These are phyloP conservation scores for Microdochium bolleyi DNA, from an alignment of 2,329 filamentous ascomycete genomes.

Conservation along the genomic window DNA sequence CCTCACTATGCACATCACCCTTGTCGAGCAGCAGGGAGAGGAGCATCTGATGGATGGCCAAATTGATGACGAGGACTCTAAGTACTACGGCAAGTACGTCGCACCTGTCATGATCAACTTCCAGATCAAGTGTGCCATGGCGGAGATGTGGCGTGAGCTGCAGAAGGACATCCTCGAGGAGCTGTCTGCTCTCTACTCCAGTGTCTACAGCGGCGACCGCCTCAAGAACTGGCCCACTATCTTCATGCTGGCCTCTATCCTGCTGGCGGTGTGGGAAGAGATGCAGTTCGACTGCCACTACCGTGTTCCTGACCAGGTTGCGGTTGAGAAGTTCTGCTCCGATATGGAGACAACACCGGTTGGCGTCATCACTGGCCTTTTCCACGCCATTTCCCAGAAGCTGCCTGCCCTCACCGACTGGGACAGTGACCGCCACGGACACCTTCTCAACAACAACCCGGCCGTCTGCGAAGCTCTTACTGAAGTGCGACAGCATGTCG, in stretches of 20 bases:
- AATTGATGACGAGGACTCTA: slow-evolving; percentile 79
- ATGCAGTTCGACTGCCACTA: slow-evolving; percentile 99
- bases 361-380: slow-evolving; percentile 90
- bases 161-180: slow-evolving; percentile 96
- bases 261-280: slow-evolving; percentile 93
- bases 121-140: slow-evolving; percentile 95
- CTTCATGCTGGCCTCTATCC: slow-evolving; percentile 91
- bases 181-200: slow-evolving; percentile 87
- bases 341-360: slow-evolving; percentile 97
- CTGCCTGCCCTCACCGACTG: slow-evolving; percentile 87
- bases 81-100: slow-evolving; percentile 82
- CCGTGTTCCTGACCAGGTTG: slow-evolving; percentile 74
- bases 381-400: slow-evolving; percentile 97
- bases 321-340: slow-evolving; percentile 87
- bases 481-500: slow-evolving; percentile 85
- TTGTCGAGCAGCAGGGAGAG: slow-evolving; percentile 82
- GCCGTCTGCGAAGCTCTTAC: slow-evolving; percentile 95
- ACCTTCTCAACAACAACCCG: slow-evolving; percentile 81
- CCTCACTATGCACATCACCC: slow-evolving; percentile 86
- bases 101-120: slow-evolving; percentile 99
- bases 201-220: slow-evolving; percentile 93
- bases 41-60: slow-evolving; percentile 72
- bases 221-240: slow-evolving; percentile 99
- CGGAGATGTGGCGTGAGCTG: slow-evolving; percentile 95
- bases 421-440: slow-evolving; percentile 87